Evolutionary conservation across 2,329 filamentous ascomycete species (phyloP), one percentile per base, ranked within the genome.

Genomic region (Ascochyta lentis): DNA sequence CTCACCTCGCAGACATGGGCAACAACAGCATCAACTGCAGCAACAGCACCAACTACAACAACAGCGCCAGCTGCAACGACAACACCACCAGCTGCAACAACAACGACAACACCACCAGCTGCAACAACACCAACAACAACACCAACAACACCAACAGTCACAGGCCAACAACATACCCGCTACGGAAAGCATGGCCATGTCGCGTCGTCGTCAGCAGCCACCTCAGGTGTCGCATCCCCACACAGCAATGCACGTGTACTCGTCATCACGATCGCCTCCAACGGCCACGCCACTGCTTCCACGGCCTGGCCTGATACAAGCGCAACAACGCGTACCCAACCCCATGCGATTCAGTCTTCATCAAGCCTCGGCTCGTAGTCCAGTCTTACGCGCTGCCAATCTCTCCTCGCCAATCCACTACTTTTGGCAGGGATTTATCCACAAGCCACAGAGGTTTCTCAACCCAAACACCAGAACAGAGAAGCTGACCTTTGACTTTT

Each of bases 361-460:
- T 64, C 84, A 87, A 70, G 80, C 81, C 40, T 78, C 85, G 65
- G 74, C 87, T 26, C 80, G 80, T 23, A 85, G 82, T 60, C 85
- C 85, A 4, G 60, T 77, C 1, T 76, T 84, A 26, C 67, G 67
- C 34, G 64, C 76, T 15, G 43, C 54, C n/a, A 26, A 48, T n/a
- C 4, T 27, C 10, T 34, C 42, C 5, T 40, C 47, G 12, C 49
- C 45, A 5, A 75, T 84, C 47, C 90, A 89, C 65, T 85, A 88
- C 59, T 83, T 80, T 44, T 74, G 89, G 16, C 80, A 80, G 56
- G 73, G 70, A 0, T 84, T 88, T 52, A 75, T 79, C 1, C 65
- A 84, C 6, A 59, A 63, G 1, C 88, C 88, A 0, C 68, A 64
- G 59, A 44, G 69, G 73, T 45, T 75, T 52, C 33, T 75, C 3